These are phyloP conservation scores for Gossypium schwendimanii DNA, from an alignment of 441 rosid genomes.

Conservation along the genomic window DNA sequence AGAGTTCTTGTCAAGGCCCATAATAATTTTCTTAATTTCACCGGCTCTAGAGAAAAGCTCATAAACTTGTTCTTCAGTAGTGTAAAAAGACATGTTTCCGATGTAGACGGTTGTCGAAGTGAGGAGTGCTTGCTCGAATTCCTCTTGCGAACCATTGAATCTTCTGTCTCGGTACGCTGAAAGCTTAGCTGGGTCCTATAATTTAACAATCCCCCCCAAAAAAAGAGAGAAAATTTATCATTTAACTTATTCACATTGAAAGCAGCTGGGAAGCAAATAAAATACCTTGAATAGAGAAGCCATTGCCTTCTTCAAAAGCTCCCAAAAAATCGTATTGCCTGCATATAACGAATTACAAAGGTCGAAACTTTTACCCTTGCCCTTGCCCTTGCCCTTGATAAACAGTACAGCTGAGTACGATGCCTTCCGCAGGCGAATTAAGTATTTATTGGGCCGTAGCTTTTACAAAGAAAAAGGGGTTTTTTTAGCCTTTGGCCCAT, in stretches of 20 bases:
- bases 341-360: neutral
- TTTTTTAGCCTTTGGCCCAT: neutral
- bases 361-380: neutral
- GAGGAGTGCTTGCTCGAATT: slow-evolving; percentile 65
- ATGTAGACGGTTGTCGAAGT: slow-evolving; percentile 66
- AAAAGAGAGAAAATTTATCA: neutral
- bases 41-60: slow-evolving; percentile 95
- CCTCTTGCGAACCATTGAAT: slow-evolving; percentile 81
- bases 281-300: slow-evolving; percentile 84
- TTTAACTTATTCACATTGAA: neutral
- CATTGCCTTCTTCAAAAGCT: slow-evolving; percentile 28
- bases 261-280: neutral
- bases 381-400: neutral
- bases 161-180: slow-evolving; percentile 81
- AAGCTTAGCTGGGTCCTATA: slow-evolving; percentile 68
- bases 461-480: neutral
- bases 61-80: slow-evolving; percentile 94
- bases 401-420: neutral
- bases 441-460: neutral
- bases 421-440: neutral
- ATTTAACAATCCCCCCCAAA: neutral
- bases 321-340: neutral
- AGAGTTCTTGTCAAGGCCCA: slow-evolving; percentile 92
- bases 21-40: slow-evolving; percentile 83
- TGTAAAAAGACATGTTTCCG: slow-evolving; percentile 90